Evolutionary conservation across 768 basidiomycete species (phyloP), one percentile per base, ranked within the genome.

Genomic region (Boletellus emodensis): DNA sequence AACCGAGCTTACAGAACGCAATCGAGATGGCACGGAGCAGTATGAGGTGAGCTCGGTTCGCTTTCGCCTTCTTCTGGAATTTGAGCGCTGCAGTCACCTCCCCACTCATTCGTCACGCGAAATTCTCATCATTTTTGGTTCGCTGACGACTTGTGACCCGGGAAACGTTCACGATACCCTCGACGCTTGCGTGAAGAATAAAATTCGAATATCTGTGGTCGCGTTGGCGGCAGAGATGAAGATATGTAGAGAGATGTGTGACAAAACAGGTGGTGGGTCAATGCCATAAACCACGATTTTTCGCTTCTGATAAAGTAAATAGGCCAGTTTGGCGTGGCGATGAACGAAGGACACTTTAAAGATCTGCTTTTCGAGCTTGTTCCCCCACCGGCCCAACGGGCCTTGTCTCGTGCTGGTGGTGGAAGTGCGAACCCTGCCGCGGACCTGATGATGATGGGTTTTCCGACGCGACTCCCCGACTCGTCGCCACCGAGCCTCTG

Each of bases 371-470:
- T 97, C 70, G 96, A 98, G 61, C 81, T 91, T 20, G 86, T 99
- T 18, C 93, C 94, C 17, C 96, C 96, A 0, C 96, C 96, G 0
- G 92, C 94, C 1, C 87, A 90, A 62, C 79, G 78, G 6, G 75
- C 80, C 3, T 55, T 82, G 18, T 65, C 76, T 6, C 76, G 82
- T 26, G 61, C 73, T 3, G 64, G 74, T 4, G 77, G 76, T 43
- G 70, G 75, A 5, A 64, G 69, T 11, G 68, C 74, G 11, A 87
- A 84, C 54, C 80, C 81, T 18, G 80, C 85, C 1, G 85, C 90
- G 0, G 95, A 98, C 71, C 74, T 99, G 46, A 96, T 99, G 89
- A 89, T 96, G 80, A 98, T 99, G 92, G 96, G 96, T 9, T 99
- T 99, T 70, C 96, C 96, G 2, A 92, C 89, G 14, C 84, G 94